Evolutionary conservation across 257 asterid species (phyloP), one percentile per base, ranked within the genome.

Genomic region (Solanum megistacrolobum): DNA sequence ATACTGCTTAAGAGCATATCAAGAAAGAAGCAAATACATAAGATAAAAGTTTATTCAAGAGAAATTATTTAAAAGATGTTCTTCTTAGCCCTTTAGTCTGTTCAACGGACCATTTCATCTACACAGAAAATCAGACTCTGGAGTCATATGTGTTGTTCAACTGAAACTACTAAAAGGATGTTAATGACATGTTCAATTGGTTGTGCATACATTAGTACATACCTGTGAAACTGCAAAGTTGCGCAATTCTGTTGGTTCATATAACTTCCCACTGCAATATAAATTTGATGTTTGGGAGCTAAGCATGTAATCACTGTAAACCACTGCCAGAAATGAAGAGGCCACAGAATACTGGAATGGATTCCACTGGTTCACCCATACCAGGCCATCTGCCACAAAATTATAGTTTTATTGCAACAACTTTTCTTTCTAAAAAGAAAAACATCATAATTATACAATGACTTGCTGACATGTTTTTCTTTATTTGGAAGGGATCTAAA

Each of bases 271-370:
- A 13, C 90, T 86, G 87, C 95, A 94, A 84, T 93, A 93, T 32
- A 94, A 23, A 86, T 79, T 90, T 55, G 89, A 68, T 31, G 92
- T 93, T 20, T 88, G 84, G n/a, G 95, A 93, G 75, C 92, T 86
- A 86, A 91, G 88, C 98, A 94, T 93, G 62, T 93, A 94, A 87
- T 92, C 95, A 36, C 98, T 93, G 65, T 93, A 94, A 68, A 94
- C 86, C 32, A 92, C 92, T 23, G 96, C 94, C 8, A 94, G 89
- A 90, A 93, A 94, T 86, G 95, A 93, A 8, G 98, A 93, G 78
- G 94, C 94, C n/a, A 92, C 89, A 5, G 96, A 55, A 89, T 93
- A 93, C 85, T 93, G 98, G 83, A 91, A 71, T 83, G 88, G 46
- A 83, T 93, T 89, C 95, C 96, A 93, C 76, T 90, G 66, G 48